Conservation (phyloP, 805 yeast genomes). For the Myxozyma melibiosi region DNA sequence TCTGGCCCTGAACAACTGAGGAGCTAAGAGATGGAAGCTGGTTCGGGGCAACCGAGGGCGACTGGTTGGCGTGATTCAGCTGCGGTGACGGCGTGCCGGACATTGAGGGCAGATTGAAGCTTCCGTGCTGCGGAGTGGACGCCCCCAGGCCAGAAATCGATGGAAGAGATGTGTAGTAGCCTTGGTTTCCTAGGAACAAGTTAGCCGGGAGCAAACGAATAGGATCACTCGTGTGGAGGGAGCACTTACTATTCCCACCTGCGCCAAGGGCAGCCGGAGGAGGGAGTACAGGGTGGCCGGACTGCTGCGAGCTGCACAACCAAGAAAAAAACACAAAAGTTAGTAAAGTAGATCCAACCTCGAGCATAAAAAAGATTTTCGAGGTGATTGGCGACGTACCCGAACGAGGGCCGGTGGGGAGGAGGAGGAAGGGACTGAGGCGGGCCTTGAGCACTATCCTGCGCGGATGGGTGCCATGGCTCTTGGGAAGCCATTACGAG, state of each 20-base stretch:
- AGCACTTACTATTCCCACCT: slow-evolving; percentile 21
- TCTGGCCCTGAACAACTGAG: slow-evolving; percentile 38
- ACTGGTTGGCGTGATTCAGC: slow-evolving; percentile 33
- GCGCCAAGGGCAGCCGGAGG: slow-evolving; percentile 40
- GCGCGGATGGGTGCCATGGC: slow-evolving; percentile 31
- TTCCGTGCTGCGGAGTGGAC: slow-evolving; percentile 31
- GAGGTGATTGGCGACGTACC: slow-evolving; percentile 29
- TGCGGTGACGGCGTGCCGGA: slow-evolving; percentile 39
- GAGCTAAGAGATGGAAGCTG: slow-evolving; percentile 26
- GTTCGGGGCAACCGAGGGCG: slow-evolving; percentile 26
- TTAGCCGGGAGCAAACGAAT: not conserved
- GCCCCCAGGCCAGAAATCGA: slow-evolving; percentile 38
- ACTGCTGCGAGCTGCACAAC: slow-evolving; percentile 34
- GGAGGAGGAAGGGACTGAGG: slow-evolving; percentile 30
- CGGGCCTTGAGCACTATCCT: slow-evolving; percentile 27
- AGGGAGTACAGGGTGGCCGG: slow-evolving; percentile 43
- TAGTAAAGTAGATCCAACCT: not conserved
- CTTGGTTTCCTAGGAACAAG: slow-evolving; percentile 28
- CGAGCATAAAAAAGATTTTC: slow-evolving; percentile 23
- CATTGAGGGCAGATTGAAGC: slow-evolving; percentile 31
- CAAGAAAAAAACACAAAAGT: slow-evolving; percentile 1
- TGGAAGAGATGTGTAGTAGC: slow-evolving; percentile 39
- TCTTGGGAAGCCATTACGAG: slow-evolving; percentile 20
- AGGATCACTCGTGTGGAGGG: not conserved
- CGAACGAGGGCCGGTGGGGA: slow-evolving; percentile 38